Evolutionary conservation across 2,329 filamentous ascomycete species (phyloP).

Genomic region (Pleoardoris graminearum): DNA sequence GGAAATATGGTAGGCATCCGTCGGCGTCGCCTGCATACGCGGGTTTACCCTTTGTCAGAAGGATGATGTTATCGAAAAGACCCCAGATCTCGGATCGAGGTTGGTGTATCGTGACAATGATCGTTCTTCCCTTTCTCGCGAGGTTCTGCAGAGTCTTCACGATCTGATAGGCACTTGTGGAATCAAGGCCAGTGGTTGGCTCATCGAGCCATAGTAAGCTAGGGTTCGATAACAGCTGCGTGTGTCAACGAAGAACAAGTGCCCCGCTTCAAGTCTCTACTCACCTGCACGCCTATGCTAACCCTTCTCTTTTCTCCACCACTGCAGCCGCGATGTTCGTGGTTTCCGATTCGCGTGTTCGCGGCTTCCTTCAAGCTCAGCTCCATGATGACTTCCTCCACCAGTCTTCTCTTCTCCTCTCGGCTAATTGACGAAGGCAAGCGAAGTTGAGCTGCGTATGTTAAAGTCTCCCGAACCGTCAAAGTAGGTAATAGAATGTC

Average conservation of each 20-base stretch:
- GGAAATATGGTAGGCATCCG: constrained; percentile 67
- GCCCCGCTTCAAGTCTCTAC: neutral
- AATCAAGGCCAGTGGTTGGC: constrained; percentile 76
- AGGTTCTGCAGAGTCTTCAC: constrained; percentile 70
- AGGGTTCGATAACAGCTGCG: constrained; percentile 69
- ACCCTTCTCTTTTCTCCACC: constrained; percentile 78
- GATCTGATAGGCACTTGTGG: constrained; percentile 75
- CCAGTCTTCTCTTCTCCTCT: constrained; percentile 63
- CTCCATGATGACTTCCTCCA: constrained; percentile 77
- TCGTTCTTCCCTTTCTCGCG: constrained; percentile 68
- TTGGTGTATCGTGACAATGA: constrained; percentile 76
- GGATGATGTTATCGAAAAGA: constrained; percentile 71
- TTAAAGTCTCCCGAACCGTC: constrained; percentile 74
- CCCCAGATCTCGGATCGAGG: constrained; percentile 80
- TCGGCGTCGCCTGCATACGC: constrained; percentile 67
- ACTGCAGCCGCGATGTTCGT: constrained; percentile 73
- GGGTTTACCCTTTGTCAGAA: constrained; percentile 68
- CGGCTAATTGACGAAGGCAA: constrained; percentile 65
- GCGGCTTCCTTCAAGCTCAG: constrained; percentile 77
- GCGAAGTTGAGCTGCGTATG: constrained; percentile 72
- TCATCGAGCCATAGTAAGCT: constrained; percentile 79
- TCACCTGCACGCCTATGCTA: constrained; percentile 71
- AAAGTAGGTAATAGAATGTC: constrained; percentile 73
- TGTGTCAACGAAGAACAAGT: neutral
- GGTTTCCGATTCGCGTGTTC: constrained; percentile 72